Percentiles rank a stretch among this genome's conserved stretches.
These are phyloP conservation scores for Ceratobasidium papillatum DNA, from an alignment of 1,284 basidiomycete genomes.

Conservation along the genomic window DNA sequence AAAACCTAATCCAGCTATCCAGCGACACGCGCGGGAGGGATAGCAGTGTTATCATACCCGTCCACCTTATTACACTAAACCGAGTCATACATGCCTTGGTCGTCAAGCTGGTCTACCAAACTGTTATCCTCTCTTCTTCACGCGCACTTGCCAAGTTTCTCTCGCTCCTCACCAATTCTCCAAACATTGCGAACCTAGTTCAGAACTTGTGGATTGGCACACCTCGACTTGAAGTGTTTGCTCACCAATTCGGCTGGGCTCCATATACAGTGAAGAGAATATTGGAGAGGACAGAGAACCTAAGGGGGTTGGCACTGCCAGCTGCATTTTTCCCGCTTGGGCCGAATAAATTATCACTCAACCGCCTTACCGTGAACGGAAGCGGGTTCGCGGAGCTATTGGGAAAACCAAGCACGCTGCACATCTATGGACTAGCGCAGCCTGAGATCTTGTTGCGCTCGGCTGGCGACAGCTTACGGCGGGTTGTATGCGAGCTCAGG, in stretches of 20 bases:
- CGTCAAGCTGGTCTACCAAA: conserved; percentile 10
- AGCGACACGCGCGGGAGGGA: background rate
- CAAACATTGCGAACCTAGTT: conserved; percentile 9
- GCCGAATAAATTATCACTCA: background rate
- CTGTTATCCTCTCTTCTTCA: conserved; percentile 12
- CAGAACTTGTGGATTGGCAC: conserved; percentile 33
- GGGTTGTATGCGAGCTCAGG: conserved; percentile 15
- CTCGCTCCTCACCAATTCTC: background rate
- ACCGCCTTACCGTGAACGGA: conserved; percentile 15
- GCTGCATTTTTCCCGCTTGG: background rate
- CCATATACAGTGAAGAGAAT: background rate
- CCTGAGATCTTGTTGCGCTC: background rate
- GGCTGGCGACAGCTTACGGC: background rate
- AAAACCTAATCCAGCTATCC: background rate
- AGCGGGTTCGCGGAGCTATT: background rate
- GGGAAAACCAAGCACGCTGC: background rate
- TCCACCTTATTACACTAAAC: conserved; percentile 19
- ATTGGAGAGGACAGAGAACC: background rate
- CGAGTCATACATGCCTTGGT: background rate
- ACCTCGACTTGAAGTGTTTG: background rate
- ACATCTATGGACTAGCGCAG: conserved; percentile 4
- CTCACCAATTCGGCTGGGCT: conserved; percentile 3
- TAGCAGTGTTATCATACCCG: background rate
- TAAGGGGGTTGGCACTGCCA: conserved; percentile 12
- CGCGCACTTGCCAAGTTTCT: conserved; percentile 2